These are phyloP conservation scores for Boletus rubescentipes DNA, from an alignment of 768 basidiomycete species.

Conservation along the genomic window DNA sequence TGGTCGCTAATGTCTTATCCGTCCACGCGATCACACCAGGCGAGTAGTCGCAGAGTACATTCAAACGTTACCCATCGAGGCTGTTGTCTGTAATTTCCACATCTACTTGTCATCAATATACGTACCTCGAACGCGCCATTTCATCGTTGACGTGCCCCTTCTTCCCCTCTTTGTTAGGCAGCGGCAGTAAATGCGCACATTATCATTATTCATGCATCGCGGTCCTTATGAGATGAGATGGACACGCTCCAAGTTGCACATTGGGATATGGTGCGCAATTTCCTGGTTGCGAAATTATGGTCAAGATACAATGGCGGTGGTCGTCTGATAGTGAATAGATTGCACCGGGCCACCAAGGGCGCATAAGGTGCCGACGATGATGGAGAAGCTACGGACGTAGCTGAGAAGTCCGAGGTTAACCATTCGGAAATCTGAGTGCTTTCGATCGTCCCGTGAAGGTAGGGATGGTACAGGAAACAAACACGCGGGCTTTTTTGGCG, in stretches of 20 bases:
- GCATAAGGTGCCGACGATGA: conserved; percentile 16
- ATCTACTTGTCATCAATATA: not conserved
- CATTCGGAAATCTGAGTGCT: conserved; percentile 29
- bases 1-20: not conserved
- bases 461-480: conserved; percentile 12
- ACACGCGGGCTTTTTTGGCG: conserved; percentile 15
- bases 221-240: not conserved
- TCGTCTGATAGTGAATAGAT: conserved; percentile 19
- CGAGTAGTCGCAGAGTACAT: conserved; percentile 2
- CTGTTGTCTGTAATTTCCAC: conserved; percentile 1
- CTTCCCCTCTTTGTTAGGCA: not conserved
- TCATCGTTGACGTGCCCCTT: not conserved
- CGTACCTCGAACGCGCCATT: not conserved
- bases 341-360: conserved; percentile 30
- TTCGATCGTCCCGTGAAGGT: conserved; percentile 26
- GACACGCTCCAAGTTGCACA: not conserved
- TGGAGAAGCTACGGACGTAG: conserved; percentile 35
- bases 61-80: not conserved
- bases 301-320: conserved; percentile 19
- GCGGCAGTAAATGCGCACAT: not conserved
- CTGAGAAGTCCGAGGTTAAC: conserved; percentile 34
- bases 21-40: conserved; percentile 7
- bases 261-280: conserved; percentile 13
- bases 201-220: not conserved
- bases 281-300: conserved; percentile 14